phyloP scores from a whole-genome alignment of 225 moss, liverwort and hornwort species.

The Pseudoscleropodium purum region DNA sequence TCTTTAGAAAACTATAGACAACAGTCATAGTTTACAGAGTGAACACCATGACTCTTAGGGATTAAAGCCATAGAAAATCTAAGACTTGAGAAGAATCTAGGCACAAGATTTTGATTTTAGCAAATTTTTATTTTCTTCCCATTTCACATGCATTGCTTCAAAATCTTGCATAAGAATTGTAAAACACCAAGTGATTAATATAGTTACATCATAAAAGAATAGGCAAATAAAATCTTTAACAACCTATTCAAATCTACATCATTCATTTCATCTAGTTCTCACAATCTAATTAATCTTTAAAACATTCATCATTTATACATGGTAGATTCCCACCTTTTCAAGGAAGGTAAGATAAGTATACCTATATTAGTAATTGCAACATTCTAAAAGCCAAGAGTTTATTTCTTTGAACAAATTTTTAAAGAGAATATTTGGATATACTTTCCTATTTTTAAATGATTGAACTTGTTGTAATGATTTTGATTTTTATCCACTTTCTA shows the following conservation, averaged over 20 bases:
- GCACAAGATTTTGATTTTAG: background rate
- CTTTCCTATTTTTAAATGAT: background rate
- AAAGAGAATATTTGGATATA: background rate
- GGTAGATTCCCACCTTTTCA: background rate
- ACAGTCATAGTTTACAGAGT: background rate
- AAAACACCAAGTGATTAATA: background rate
- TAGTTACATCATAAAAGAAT: background rate
- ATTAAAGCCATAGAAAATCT: background rate
- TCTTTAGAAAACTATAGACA: background rate
- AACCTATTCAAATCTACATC: background rate
- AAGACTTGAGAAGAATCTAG: background rate
- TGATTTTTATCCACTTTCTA: too few species aligned
- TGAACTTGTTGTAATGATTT: too few species aligned
- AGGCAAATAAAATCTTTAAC: background rate
- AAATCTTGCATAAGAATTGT: background rate
- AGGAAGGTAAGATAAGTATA: accelerated
- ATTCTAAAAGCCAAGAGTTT: too few species aligned
- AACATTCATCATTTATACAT: background rate
- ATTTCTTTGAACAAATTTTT: too few species aligned
- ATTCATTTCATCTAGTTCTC: background rate
- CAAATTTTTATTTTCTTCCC: background rate
- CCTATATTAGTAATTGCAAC: background rate
- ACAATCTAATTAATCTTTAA: accelerated
- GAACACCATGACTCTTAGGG: accelerated
- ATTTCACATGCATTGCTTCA: background rate